Conservation (phyloP, 148 eudicot genomes). For the Salicornia ramosissima region DNA sequence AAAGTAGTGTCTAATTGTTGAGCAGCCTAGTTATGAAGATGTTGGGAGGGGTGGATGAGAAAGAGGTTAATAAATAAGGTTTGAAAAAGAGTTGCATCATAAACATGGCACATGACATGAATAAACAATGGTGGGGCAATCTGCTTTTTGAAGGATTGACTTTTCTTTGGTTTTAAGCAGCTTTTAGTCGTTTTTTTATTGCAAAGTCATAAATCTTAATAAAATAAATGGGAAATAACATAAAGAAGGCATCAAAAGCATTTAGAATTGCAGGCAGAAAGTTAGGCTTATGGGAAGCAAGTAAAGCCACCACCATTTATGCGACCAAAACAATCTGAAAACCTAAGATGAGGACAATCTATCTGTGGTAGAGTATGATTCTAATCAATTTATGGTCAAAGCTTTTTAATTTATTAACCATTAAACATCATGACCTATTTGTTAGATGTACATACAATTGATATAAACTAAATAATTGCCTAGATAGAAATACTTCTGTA, state of each 20-base stretch:
- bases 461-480: too few relatives aligned
- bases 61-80: constrained; percentile 1
- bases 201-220: neutral
- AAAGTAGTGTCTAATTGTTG: too few relatives aligned
- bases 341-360: neutral
- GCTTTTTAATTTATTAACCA: neutral
- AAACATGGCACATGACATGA: neutral
- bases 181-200: constrained; percentile 1
- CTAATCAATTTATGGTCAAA: neutral
- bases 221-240: neutral
- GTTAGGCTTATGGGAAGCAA: constrained; percentile 16
- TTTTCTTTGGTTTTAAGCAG: neutral
- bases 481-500: too few relatives aligned
- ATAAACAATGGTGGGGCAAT: neutral
- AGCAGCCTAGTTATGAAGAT: neutral
- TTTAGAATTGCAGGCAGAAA: neutral
- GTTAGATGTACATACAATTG: too few relatives aligned
- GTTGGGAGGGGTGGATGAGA: too few relatives aligned
- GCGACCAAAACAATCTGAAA: neutral
- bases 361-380: neutral
- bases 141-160: neutral
- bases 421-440: too few relatives aligned
- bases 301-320: constrained; percentile 1
- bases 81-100: constrained; percentile 2
- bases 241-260: constrained; percentile 1